phyloP scores from a whole-genome alignment of 441 rosid species.

The Sinapis alba region DNA sequence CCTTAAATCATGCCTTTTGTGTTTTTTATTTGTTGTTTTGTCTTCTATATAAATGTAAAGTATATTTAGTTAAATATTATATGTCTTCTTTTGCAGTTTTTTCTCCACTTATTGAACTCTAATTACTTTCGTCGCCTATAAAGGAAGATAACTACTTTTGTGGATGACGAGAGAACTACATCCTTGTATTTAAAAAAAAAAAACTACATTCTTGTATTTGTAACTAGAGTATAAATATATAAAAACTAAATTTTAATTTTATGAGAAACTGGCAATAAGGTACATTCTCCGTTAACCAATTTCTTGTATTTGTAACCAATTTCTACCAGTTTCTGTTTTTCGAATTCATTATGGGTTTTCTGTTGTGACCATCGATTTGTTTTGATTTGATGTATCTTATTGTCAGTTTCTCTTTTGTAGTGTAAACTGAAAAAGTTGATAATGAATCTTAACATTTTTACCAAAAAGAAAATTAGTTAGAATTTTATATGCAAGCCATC shows the following conservation, averaged over 20 bases:
- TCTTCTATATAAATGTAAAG: slow-evolving; percentile 22
- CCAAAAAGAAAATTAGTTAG: too few species aligned
- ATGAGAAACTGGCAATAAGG: too few species aligned
- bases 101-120: slow-evolving; percentile 45
- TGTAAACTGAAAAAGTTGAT: too few species aligned
- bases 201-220: neutral
- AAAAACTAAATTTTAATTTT: neutral
- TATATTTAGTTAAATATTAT: slow-evolving; percentile 2
- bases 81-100: slow-evolving; percentile 38
- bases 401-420: too few species aligned
- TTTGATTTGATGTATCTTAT: too few species aligned
- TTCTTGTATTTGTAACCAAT: too few species aligned
- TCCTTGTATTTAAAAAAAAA: neutral
- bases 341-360: too few species aligned
- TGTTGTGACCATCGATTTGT: too few species aligned
- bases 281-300: too few species aligned
- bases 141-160: slow-evolving; percentile 28
- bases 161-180: slow-evolving; percentile 7
- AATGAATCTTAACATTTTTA: too few species aligned
- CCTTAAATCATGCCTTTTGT: slow-evolving; percentile 39
- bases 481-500: neutral
- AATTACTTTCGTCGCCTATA: slow-evolving; percentile 37
- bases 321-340: too few species aligned
- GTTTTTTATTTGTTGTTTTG: slow-evolving; percentile 26
- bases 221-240: neutral